Percentiles rank a stretch among this genome's conserved stretches.
These are phyloP conservation scores for Apiospora saccharicola DNA, from an alignment of 2,329 filamentous ascomycete species.

Conservation along the genomic window DNA sequence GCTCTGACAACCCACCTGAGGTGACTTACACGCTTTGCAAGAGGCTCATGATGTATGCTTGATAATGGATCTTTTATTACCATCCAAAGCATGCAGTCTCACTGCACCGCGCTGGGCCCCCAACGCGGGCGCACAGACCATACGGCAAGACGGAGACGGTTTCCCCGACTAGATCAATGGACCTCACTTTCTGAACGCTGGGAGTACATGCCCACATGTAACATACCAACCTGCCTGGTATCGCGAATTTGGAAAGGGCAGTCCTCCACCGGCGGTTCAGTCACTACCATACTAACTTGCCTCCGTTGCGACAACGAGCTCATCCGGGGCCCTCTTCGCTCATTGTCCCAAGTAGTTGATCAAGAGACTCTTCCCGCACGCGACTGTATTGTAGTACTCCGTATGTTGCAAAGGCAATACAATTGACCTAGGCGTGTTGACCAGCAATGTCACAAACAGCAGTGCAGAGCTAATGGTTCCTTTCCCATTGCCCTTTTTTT, in stretches of 20 bases:
- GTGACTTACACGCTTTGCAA: not conserved
- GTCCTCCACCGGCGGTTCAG: not conserved
- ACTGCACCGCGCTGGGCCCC: not conserved
- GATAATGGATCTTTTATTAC: not conserved
- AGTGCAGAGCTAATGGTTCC: slow-evolving; percentile 38
- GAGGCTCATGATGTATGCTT: not conserved
- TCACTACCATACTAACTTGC: not conserved
- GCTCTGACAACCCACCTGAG: not conserved
- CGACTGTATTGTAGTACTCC: slow-evolving; percentile 28
- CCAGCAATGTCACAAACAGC: slow-evolving; percentile 41
- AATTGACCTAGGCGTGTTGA: slow-evolving; percentile 37
- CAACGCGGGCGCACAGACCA: not conserved
- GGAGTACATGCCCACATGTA: slow-evolving; percentile 12
- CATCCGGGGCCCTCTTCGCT: not conserved
- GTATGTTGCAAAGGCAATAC: slow-evolving; percentile 29
- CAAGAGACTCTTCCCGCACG: slow-evolving; percentile 3
- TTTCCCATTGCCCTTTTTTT: slow-evolving; percentile 9
- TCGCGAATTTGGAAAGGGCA: slow-evolving; percentile 17
- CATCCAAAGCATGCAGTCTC: not conserved
- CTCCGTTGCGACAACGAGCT: slow-evolving; percentile 14
- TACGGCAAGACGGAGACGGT: slow-evolving; percentile 16
- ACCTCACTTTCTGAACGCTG: not conserved
- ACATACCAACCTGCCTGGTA: slow-evolving; percentile 4
- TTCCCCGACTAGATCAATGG: slow-evolving; percentile 10
- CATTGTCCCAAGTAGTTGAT: slow-evolving; percentile 16